phyloP scores from a whole-genome alignment of 2,329 filamentous ascomycete genomes.

The Ophiostoma perfectum region DNA sequence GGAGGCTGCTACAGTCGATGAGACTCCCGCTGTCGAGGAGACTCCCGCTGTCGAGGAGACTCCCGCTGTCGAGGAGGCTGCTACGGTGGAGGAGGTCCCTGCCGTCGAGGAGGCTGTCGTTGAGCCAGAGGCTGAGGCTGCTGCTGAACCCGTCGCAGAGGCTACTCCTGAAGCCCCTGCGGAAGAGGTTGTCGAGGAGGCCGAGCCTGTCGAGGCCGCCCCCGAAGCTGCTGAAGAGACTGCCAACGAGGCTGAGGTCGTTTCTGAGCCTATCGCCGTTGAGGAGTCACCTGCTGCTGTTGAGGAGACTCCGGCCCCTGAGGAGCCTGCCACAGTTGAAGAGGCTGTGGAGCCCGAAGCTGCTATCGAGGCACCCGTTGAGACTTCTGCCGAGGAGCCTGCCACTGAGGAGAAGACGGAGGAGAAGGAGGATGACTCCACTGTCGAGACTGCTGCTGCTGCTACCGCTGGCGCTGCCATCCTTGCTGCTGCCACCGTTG shows the following conservation, averaged over 20 bases:
- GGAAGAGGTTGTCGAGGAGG: background rate
- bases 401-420: background rate
- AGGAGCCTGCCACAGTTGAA: background rate
- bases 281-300: background rate
- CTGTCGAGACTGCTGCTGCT: constrained; percentile 14
- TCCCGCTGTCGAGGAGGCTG: background rate
- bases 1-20: background rate
- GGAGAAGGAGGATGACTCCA: constrained; percentile 3
- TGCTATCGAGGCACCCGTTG: background rate
- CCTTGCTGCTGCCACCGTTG: background rate
- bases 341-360: background rate
- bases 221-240: background rate
- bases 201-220: background rate
- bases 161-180: background rate
- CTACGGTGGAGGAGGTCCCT: background rate
- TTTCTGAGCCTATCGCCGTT: background rate
- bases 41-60: background rate
- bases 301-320: background rate
- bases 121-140: background rate
- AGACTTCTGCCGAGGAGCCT: constrained; percentile 5
- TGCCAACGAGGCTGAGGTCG: background rate
- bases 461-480: constrained; percentile 10
- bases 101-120: background rate
- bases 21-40: background rate
- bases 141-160: constrained; percentile 3